Evolutionary conservation across 129 eudicot genomes (phyloP), one percentile per base, ranked within the genome.

Genomic region (Flaveria bidentis): DNA sequence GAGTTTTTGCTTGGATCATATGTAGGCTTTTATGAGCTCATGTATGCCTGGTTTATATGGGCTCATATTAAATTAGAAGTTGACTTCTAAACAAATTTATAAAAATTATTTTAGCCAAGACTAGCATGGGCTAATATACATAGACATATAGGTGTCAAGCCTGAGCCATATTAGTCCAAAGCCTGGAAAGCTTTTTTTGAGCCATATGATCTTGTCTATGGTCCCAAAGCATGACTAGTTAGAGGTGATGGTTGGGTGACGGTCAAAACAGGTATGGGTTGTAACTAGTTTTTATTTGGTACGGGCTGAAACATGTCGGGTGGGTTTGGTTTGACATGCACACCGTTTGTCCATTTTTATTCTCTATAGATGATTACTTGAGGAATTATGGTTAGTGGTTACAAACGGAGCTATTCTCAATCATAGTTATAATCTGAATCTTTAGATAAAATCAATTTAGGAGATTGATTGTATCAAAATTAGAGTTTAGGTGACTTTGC

Each of bases 241-340:
- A 17, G 26, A 18, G 26, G 26, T 11, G 64, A n/a, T 1, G 44
- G 10, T 62, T 26, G 42, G 44, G 67, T 61, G 28, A 26, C 8
- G 42, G 9, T 25, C 67, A 62, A 13, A 62, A 13, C 67, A 13
- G 13, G 10, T 57, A 8, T 1, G 20, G 42, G 9, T 62, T 13
- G 6, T 2, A 60, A 60, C n/a, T 8, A 4, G 42, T 28, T 33
- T 33, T 33, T 33, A 4, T 33, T 55, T 44, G 23, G 64, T 57
- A 57, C 30, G 14, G 30, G 17, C 13, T 0, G 41, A 61, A 10
- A 61, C 67, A 61, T 6, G 30, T 14, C 1, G 30, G 63, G 13
- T 56, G 28, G 30, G 63, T 56, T 56, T 56, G 64, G 64, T 20
- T 57, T 9, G 63, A 18, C 63, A 3, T 56, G 63, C 63, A 51